phyloP scores from a whole-genome alignment of 352 stramenopile species.

The Thalassiosira pacifica region DNA sequence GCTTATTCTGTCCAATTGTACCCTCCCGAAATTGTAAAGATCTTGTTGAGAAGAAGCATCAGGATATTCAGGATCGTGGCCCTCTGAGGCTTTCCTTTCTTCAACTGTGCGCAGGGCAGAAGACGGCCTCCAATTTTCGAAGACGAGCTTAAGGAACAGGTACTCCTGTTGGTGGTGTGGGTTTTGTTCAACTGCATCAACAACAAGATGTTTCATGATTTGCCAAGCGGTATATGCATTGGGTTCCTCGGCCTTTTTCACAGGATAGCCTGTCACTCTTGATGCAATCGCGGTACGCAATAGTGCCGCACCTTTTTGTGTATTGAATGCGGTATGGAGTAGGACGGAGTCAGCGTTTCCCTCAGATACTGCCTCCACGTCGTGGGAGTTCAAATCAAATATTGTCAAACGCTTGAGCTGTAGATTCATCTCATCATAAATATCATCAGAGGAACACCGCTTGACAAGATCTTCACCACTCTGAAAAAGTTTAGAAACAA shows the following conservation, averaged over 20 bases:
- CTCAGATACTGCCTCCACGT: not conserved
- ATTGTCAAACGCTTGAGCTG: not conserved
- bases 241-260: not conserved
- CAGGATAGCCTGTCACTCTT: not conserved
- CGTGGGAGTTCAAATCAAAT: not conserved
- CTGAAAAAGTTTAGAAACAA: not conserved
- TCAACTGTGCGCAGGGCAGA: no score
- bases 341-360: not conserved
- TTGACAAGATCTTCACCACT: not conserved
- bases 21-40: no score
- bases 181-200: no score
- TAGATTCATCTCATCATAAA: slow-evolving; percentile 15
- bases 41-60: no score
- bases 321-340: not conserved
- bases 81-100: no score
- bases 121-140: no score
- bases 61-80: no score
- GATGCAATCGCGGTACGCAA: not conserved
- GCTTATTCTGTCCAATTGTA: no score
- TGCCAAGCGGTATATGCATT: not conserved
- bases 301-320: not conserved
- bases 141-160: no score
- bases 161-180: no score
- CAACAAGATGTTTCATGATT: not conserved
- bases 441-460: not conserved